Conservation (phyloP, 352 stramenopile genomes). For the Phytophthora podocarpi region DNA sequence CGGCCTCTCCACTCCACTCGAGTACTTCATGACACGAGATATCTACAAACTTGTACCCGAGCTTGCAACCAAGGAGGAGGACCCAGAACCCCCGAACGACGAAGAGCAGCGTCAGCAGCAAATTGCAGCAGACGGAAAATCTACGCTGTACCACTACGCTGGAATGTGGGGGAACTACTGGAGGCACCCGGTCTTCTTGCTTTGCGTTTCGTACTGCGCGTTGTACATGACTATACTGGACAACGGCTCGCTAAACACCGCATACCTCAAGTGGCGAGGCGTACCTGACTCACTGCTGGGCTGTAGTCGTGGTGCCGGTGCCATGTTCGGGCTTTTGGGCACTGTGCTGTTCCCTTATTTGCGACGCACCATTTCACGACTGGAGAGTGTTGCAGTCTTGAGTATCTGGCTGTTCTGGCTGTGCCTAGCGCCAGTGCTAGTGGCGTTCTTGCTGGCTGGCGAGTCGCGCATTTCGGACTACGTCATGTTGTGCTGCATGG, state of each 20-base stretch:
- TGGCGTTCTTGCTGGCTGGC: slow-evolving; percentile 49
- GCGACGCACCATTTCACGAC: slow-evolving; percentile 20
- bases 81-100: slow-evolving; percentile 11
- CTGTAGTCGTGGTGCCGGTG: slow-evolving; percentile 46
- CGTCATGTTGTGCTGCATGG: slow-evolving; percentile 54
- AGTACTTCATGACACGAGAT: slow-evolving; percentile 77
- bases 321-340: slow-evolving; percentile 53
- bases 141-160: slow-evolving; percentile 27
- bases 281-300: slow-evolving; percentile 54
- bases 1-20: slow-evolving; percentile 69
- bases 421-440: slow-evolving; percentile 45
- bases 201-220: slow-evolving; percentile 56
- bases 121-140: slow-evolving; percentile 3
- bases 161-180: slow-evolving; percentile 49
- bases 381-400: slow-evolving; percentile 56
- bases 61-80: slow-evolving; percentile 43
- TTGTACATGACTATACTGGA: slow-evolving; percentile 71
- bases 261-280: slow-evolving; percentile 72
- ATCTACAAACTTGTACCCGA: slow-evolving; percentile 66
- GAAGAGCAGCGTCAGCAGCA: slow-evolving; percentile 5
- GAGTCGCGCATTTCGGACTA: slow-evolving; percentile 60
- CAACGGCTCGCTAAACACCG: slow-evolving; percentile 56
- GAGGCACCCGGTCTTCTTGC: slow-evolving; percentile 53
- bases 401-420: slow-evolving; percentile 76
- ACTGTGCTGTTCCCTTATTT: slow-evolving; percentile 58